Percentiles rank a stretch among this genome's conserved stretches.
These are phyloP conservation scores for Sordaria brevicollis DNA, from an alignment of 495 filamentous ascomycete species.

Conservation along the genomic window DNA sequence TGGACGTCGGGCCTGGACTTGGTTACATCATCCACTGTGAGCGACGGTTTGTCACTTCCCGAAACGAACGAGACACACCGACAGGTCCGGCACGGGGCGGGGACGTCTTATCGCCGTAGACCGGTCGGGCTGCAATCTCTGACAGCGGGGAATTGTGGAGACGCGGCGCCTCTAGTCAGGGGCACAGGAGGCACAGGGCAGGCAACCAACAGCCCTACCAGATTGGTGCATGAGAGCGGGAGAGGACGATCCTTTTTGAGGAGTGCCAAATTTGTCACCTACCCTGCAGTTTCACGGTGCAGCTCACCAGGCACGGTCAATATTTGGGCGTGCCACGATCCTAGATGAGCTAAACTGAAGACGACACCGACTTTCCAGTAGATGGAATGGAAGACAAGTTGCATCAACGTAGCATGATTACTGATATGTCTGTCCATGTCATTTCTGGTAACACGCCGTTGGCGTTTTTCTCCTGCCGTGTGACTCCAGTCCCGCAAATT, in stretches of 20 bases:
- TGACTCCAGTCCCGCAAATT: background rate
- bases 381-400: background rate
- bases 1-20: background rate
- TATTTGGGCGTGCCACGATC: background rate
- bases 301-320: background rate
- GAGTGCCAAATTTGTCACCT: background rate
- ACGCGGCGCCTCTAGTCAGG: background rate
- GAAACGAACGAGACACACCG: background rate
- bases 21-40: background rate
- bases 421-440: background rate
- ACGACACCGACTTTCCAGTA: background rate
- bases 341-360: background rate
- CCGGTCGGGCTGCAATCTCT: background rate
- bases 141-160: background rate
- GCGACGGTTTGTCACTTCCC: background rate
- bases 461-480: background rate
- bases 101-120: background rate
- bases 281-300: background rate
- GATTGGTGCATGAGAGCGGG: background rate
- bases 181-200: background rate
- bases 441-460: background rate
- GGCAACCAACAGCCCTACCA: background rate
- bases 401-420: background rate
- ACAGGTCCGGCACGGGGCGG: background rate
- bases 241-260: background rate